phyloP scores from a whole-genome alignment of 306 rosid species.

The Sicyos baderoa region DNA sequence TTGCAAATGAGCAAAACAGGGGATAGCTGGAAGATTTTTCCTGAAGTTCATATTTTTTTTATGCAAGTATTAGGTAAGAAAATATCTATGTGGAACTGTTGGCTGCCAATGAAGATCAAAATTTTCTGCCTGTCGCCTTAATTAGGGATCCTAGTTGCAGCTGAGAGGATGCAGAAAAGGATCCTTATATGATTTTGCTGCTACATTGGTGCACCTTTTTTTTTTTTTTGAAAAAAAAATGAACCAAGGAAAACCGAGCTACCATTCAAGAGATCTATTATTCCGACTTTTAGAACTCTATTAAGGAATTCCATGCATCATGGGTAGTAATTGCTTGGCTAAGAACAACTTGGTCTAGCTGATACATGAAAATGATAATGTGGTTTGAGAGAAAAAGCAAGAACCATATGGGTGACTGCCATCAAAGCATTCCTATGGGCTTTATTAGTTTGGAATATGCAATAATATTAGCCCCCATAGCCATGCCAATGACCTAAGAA shows the following conservation, averaged over 20 bases:
- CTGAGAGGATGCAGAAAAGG: not conserved
- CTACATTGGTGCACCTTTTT: not conserved
- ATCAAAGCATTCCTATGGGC: not conserved
- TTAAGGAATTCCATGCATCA: not conserved
- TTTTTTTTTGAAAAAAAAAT: too few species aligned
- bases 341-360: not conserved
- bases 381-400: not conserved
- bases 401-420: not conserved
- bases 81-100: not conserved
- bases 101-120: not conserved
- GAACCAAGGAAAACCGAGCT: not conserved
- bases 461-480: too few species aligned
- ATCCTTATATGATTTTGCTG: not conserved
- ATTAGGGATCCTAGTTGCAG: not conserved
- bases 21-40: not conserved
- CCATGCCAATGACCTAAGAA: not conserved
- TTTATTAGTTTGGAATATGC: not conserved
- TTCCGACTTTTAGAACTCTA: not conserved
- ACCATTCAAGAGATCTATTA: not conserved
- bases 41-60: not conserved
- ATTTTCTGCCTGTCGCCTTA: not conserved
- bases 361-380: not conserved
- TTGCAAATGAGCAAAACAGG: not conserved
- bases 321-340: not conserved
- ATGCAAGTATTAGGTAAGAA: not conserved